These are phyloP conservation scores for Sarocladiaceae sp. DNA, from an alignment of 2,329 filamentous ascomycete species.

Conservation along the genomic window DNA sequence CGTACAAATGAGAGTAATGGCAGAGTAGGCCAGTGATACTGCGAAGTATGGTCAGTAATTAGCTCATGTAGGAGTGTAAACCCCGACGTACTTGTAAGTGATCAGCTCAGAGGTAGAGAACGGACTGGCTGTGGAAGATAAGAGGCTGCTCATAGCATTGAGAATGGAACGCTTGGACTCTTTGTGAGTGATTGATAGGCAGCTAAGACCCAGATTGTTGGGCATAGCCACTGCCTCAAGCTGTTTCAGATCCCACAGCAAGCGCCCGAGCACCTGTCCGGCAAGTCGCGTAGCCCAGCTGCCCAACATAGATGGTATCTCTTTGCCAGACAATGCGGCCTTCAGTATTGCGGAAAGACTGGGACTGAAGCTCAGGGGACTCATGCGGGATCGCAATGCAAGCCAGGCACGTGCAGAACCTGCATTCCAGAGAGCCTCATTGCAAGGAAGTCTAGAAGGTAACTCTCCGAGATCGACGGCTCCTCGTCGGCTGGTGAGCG, in stretches of 20 bases:
- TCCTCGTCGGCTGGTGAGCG: conserved; percentile 21
- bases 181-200: conserved; percentile 14
- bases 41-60: too few species aligned
- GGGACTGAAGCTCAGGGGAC: conserved; percentile 13
- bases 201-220: conserved; percentile 18
- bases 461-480: conserved; percentile 23
- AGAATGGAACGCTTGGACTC: conserved; percentile 18
- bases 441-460: conserved; percentile 20
- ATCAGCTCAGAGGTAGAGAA: conserved; percentile 20
- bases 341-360: conserved; percentile 13
- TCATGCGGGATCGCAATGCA: conserved; percentile 12
- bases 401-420: conserved; percentile 20
- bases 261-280: conserved; percentile 22
- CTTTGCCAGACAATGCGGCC: conserved; percentile 10
- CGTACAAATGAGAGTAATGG: conserved; percentile 23
- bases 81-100: conserved; percentile 20
- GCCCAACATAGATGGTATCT: background rate
- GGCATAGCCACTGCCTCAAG: conserved; percentile 20
- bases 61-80: background rate
- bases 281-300: conserved; percentile 23
- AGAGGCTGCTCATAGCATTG: conserved; percentile 15
- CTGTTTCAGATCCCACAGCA: conserved; percentile 24
- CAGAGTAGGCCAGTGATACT: conserved; percentile 21
- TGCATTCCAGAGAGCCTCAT: conserved; percentile 23
- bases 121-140: conserved; percentile 17